phyloP scores from a whole-genome alignment of 768 basidiomycete genomes.

The Dioszegia hungarica region DNA sequence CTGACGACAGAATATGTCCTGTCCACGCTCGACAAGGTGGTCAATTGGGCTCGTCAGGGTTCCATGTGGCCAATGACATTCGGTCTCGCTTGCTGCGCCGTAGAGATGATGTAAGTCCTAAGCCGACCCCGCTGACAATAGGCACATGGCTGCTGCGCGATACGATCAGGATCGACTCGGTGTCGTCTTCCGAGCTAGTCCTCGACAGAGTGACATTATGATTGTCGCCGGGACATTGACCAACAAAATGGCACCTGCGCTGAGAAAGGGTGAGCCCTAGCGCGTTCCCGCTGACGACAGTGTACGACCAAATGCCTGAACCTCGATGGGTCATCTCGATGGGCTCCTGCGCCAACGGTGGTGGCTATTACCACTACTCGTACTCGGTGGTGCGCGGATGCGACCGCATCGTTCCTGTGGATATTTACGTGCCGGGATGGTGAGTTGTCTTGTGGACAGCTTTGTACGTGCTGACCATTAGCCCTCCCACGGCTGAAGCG shows the following conservation, averaged over 20 bases:
- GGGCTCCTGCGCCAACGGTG: constrained; percentile 97
- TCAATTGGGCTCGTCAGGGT: constrained; percentile 95
- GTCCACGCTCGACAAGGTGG: constrained; percentile 90
- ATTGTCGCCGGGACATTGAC: constrained; percentile 98
- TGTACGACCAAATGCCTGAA: constrained; percentile 82
- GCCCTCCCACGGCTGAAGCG: constrained; percentile 70
- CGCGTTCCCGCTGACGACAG: constrained; percentile 10
- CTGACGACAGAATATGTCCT: constrained; percentile 77
- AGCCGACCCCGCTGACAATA: constrained; percentile 41
- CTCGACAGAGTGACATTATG: constrained; percentile 96
- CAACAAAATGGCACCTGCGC: constrained; percentile 98
- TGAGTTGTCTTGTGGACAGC: constrained; percentile 68
- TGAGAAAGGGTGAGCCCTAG: constrained; percentile 63
- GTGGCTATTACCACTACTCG: constrained; percentile 84
- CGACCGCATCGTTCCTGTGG: constrained; percentile 96
- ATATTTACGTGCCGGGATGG: constrained; percentile 96
- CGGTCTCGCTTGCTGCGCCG: constrained; percentile 98
- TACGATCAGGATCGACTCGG: constrained; percentile 98
- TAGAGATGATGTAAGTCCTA: constrained; percentile 61
- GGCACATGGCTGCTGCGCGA: constrained; percentile 99
- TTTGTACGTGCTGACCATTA: constrained; percentile 1
- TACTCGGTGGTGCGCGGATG: constrained; percentile 98
- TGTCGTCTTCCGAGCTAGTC: constrained; percentile 97
- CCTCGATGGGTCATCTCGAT: constrained; percentile 99
- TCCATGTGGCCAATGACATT: constrained; percentile 99